Base-by-base conservation (phyloP, 2,329 filamentous ascomycete genomes). In the Scytalidium lignicola region DNA sequence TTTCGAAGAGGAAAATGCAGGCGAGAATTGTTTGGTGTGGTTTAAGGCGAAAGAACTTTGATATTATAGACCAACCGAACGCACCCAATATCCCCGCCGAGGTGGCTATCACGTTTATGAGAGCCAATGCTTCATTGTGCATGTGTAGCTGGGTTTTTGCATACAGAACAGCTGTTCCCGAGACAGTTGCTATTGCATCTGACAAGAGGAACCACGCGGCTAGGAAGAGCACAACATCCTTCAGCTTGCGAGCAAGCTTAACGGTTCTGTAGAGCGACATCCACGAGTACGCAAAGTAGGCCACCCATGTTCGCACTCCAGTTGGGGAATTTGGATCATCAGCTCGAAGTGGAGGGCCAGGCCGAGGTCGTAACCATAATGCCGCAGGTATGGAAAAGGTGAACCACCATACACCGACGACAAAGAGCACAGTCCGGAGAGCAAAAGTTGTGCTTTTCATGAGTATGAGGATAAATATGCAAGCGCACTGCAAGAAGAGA, bases 41-140 rank as follows among this genome's bases (percentile, higher is more conserved):
- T 49, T 78, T 78, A 28, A 96, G 75, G 15, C 79, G 75, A 55
- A 92, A 77, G 19, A 76, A 69, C 9, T 81, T 79, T 8, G 89
- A 92, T 39, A 96, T 73, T 59, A 79, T 85, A 9, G 88, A 83
- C 93, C 93, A 99, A 29, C 85, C 83, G 62, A 97, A 92, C 0
- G 93, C 93, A 17, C 93, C 93, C 8, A 88, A 70, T 10, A 97
- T 86, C 22, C 93, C 93, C 5, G 83, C 83, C 40, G 87, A 70
- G 12, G 92, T 97, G 29, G 87, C 88, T 57, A 96, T 91, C 47
- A 97, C 90, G 61, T 91, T 96, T 66, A 99, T 96, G 65, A 97
- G 76, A 5, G 90, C 93, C 20, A 99, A 71, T 2, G 88, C 88
- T 67, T 89, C 90, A 1, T 91, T 85, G 51, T 85, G 79, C 93